phyloP scores from a whole-genome alignment of 768 basidiomycete species.

The Collybia nuda region DNA sequence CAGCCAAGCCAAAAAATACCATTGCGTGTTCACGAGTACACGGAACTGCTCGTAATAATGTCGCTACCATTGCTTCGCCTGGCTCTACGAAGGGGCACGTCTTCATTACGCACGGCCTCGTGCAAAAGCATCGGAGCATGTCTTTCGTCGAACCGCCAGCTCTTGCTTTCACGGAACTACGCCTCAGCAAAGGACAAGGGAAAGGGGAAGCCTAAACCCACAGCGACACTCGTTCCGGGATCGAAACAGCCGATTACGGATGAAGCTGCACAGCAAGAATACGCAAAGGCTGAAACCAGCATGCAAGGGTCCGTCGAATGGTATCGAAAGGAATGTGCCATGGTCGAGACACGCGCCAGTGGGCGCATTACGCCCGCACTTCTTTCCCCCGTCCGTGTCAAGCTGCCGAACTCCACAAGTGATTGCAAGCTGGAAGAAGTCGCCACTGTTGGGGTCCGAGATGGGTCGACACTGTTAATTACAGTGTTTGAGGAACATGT shows the following conservation, averaged over 20 bases:
- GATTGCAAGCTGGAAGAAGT: conserved; percentile 60
- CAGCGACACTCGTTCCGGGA: conserved; percentile 62
- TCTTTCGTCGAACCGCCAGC: background rate
- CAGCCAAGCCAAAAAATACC: background rate
- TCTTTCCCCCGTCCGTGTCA: conserved; percentile 67
- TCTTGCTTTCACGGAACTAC: conserved; percentile 11
- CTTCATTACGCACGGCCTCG: background rate
- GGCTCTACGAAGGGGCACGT: background rate
- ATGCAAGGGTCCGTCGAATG: conserved; percentile 70
- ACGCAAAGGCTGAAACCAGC: conserved; percentile 57
- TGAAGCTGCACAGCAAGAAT: conserved; percentile 55
- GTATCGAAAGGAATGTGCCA: conserved; percentile 77
- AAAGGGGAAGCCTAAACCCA: conserved; percentile 45
- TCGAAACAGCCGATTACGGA: conserved; percentile 63
- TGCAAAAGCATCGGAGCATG: background rate
- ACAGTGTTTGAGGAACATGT: conserved; percentile 82
- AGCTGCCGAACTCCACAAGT: conserved; percentile 38
- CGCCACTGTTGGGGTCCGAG: conserved; percentile 78
- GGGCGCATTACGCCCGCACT: conserved; percentile 77
- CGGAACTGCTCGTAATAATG: background rate
- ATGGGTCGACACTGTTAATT: conserved; percentile 71
- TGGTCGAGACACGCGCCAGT: conserved; percentile 65
- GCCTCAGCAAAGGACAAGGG: conserved; percentile 10
- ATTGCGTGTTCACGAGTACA: background rate
- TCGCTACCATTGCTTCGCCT: background rate